Conservation (phyloP, 768 basidiomycete species). For the Russula brevipes region DNA sequence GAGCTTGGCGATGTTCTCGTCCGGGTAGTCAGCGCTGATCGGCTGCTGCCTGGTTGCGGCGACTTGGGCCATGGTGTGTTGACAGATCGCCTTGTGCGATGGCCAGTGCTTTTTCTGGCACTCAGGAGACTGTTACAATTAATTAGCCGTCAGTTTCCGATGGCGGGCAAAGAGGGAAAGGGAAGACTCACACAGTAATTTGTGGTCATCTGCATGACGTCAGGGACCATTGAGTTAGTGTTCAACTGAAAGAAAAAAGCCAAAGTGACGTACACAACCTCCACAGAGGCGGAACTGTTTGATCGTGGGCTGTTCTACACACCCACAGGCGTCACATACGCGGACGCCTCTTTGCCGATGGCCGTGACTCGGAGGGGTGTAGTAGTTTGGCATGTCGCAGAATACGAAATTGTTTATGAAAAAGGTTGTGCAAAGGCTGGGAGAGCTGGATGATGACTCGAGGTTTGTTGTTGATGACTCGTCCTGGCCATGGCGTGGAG, state of each 20-base stretch:
- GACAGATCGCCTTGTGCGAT: conserved; percentile 71
- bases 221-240: background rate
- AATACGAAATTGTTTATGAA: background rate
- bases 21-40: conserved; percentile 38
- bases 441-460: conserved; percentile 10
- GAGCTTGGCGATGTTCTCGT: conserved; percentile 63
- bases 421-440: background rate
- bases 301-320: conserved; percentile 56
- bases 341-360: conserved; percentile 62
- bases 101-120: conserved; percentile 79
- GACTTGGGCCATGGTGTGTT: conserved; percentile 65
- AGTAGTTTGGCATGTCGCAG: conserved; percentile 54
- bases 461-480: conserved; percentile 15
- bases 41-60: conserved; percentile 50
- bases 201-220: conserved; percentile 59
- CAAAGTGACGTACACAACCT: conserved; percentile 63
- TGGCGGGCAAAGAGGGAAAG: no score
- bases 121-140: conserved; percentile 55
- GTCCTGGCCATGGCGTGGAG: conserved; percentile 13
- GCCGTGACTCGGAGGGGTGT: conserved; percentile 46
- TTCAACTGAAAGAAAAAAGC: conserved; percentile 22
- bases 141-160: background rate
- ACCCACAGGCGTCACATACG: conserved; percentile 76
- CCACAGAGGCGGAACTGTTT: conserved; percentile 72
- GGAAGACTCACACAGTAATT: conserved; percentile 65